Conservation (phyloP, 257 asterid genomes). For the Solanum rostratum region DNA sequence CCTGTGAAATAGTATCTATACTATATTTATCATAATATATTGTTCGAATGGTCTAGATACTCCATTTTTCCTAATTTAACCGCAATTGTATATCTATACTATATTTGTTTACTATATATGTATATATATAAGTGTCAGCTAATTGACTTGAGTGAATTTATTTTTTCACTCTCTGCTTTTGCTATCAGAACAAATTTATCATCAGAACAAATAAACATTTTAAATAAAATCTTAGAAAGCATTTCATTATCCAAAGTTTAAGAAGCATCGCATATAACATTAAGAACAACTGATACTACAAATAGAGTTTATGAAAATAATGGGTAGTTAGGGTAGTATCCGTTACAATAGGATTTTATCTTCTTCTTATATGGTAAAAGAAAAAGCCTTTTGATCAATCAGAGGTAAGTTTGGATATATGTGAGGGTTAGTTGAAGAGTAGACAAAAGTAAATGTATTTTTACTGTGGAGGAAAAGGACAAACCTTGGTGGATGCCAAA, state of each 20-base stretch:
- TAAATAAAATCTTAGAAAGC: neutral
- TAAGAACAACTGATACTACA: neutral
- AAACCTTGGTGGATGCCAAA: too few relatives aligned
- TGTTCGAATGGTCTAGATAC: too few relatives aligned
- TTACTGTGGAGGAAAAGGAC: too few relatives aligned
- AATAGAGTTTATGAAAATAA: neutral
- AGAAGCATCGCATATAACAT: neutral
- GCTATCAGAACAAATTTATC: neutral
- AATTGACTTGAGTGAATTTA: too few relatives aligned
- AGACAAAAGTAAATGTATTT: neutral
- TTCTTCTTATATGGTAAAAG: neutral
- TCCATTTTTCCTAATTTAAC: too few relatives aligned
- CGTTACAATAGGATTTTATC: neutral
- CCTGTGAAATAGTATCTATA: too few relatives aligned
- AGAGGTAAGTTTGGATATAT: neutral
- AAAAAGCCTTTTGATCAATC: neutral
- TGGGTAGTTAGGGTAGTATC: neutral
- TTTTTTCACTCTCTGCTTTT: too few relatives aligned
- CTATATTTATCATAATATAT: too few relatives aligned
- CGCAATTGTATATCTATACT: too few relatives aligned
- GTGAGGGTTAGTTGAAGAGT: neutral
- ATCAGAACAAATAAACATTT: neutral
- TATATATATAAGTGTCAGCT: too few relatives aligned
- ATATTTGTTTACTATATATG: too few relatives aligned
- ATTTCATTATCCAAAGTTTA: neutral